A percentile compares a stretch with the other conserved stretches of the same genome.
These are phyloP conservation scores for Kodamaea arcana DNA, from an alignment of 1,139 yeast species.

Conservation along the genomic window DNA sequence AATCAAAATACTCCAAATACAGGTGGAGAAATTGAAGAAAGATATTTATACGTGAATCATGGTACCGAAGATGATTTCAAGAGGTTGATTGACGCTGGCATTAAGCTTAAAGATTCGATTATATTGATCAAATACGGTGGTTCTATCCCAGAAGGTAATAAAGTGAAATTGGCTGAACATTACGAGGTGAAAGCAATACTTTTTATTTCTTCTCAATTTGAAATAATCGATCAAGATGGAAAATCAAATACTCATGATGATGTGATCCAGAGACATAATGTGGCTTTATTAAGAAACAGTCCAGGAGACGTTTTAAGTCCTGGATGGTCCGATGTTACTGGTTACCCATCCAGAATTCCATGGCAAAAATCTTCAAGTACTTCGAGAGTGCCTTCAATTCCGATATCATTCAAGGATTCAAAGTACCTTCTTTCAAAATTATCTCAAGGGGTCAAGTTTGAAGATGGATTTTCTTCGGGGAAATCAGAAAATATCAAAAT, in stretches of 20 bases:
- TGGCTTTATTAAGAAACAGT: slow-evolving; percentile 59
- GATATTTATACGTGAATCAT: slow-evolving; percentile 52
- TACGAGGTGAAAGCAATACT: slow-evolving; percentile 33
- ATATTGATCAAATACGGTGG: slow-evolving; percentile 64
- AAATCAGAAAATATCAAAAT: slow-evolving; percentile 15
- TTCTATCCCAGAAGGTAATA: slow-evolving; percentile 33
- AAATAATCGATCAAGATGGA: slow-evolving; percentile 8
- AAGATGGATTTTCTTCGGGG: slow-evolving; percentile 30
- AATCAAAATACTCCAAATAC: slow-evolving; percentile 60
- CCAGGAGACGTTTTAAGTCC: slow-evolving; percentile 83
- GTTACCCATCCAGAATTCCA: slow-evolving; percentile 29
- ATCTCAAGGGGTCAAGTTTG: slow-evolving; percentile 20
- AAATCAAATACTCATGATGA: slow-evolving; percentile 26
- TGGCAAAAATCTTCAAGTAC: slow-evolving; percentile 51
- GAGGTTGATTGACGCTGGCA: slow-evolving; percentile 31
- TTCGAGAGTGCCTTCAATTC: slow-evolving; percentile 71
- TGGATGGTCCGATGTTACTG: slow-evolving; percentile 60
- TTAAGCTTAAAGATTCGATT: slow-evolving; percentile 41
- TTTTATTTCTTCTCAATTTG: slow-evolving; percentile 29
- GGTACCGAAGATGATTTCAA: slow-evolving; percentile 61
- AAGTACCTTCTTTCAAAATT: slow-evolving; percentile 44
- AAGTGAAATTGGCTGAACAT: slow-evolving; percentile 30
- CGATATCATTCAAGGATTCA: slow-evolving; percentile 73
- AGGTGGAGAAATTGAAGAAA: slow-evolving; percentile 49
- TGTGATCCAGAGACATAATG: slow-evolving; percentile 58